A percentile compares a stretch with the other conserved stretches of the same genome.
Conservation (phyloP, 768 basidiomycete species). For the Rhizopogon roseolus region DNA sequence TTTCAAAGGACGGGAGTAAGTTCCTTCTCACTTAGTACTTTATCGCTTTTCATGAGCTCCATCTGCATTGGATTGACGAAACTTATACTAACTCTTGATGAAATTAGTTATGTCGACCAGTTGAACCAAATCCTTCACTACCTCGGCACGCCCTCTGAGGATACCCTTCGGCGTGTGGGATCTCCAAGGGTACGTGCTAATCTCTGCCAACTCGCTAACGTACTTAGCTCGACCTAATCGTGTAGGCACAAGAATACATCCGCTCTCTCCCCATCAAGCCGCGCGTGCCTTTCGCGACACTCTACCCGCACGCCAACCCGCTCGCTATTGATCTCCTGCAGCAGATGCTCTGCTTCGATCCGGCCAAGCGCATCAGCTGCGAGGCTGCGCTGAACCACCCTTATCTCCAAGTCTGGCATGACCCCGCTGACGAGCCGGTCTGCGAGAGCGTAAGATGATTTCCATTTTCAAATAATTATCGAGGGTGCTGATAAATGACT, state of each 20-base stretch:
- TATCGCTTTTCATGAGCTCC: not conserved
- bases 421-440: conserved; percentile 88
- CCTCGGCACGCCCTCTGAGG: conserved; percentile 96
- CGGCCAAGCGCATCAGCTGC: conserved; percentile 92
- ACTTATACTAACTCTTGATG: conserved; percentile 6
- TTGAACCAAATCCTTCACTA: conserved; percentile 97
- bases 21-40: conserved; percentile 6
- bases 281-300: conserved; percentile 82
- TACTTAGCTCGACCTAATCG: not conserved
- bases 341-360: conserved; percentile 93
- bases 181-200: conserved; percentile 72
- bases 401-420: conserved; percentile 96
- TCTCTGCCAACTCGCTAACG: not conserved
- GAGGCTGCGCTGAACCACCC: conserved; percentile 94
- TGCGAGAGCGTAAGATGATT: conserved; percentile 62
- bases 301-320: conserved; percentile 94
- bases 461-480: not conserved
- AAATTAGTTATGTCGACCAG: conserved; percentile 88
- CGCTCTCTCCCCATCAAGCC: conserved; percentile 97
- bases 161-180: conserved; percentile 92
- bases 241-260: conserved; percentile 94
- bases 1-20: conserved; percentile 95
- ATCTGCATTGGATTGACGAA: not conserved
- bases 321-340: conserved; percentile 89
- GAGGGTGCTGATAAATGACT: not conserved